A percentile compares a stretch with the other conserved stretches of the same genome.
Conservation (phyloP, 2,329 filamentous ascomycete species). For the Fonsecaea nubica region DNA sequence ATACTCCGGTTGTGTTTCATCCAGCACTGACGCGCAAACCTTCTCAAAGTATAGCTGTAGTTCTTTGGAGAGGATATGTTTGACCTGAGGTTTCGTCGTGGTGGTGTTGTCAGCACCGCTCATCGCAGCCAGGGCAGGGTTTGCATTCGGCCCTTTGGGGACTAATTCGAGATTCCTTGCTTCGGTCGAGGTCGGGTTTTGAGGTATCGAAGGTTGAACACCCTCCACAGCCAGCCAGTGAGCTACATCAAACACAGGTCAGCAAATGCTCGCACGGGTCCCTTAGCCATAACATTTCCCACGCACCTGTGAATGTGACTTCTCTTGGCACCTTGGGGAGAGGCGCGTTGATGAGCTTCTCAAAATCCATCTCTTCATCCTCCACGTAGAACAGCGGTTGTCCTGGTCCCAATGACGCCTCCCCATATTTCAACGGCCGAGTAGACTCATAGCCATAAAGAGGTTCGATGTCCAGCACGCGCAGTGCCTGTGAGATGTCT, state of each 20-base stretch:
- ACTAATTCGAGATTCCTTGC: conserved; percentile 82
- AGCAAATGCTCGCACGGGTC: not conserved
- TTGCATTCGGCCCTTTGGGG: conserved; percentile 87
- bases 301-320: conserved; percentile 83
- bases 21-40: conserved; percentile 84
- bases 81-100: conserved; percentile 85
- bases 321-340: conserved; percentile 93
- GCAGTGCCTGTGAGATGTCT: conserved; percentile 85
- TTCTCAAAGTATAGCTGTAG: conserved; percentile 97
- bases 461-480: conserved; percentile 88
- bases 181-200: conserved; percentile 89
- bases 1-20: conserved; percentile 85
- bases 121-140: conserved; percentile 80
- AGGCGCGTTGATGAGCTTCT: conserved; percentile 96
- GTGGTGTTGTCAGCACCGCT: conserved; percentile 83
- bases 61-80: conserved; percentile 95
- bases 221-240: conserved; percentile 98
- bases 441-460: conserved; percentile 83
- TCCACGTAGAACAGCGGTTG: conserved; percentile 97
- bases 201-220: conserved; percentile 93
- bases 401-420: conserved; percentile 89
- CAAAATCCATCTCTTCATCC: conserved; percentile 97
- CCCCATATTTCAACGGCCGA: conserved; percentile 85
- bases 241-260: conserved; percentile 57
- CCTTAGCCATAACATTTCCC: not conserved